Conservation (phyloP, 176 grass and related monocot species). For the Oryza meyeriana region DNA sequence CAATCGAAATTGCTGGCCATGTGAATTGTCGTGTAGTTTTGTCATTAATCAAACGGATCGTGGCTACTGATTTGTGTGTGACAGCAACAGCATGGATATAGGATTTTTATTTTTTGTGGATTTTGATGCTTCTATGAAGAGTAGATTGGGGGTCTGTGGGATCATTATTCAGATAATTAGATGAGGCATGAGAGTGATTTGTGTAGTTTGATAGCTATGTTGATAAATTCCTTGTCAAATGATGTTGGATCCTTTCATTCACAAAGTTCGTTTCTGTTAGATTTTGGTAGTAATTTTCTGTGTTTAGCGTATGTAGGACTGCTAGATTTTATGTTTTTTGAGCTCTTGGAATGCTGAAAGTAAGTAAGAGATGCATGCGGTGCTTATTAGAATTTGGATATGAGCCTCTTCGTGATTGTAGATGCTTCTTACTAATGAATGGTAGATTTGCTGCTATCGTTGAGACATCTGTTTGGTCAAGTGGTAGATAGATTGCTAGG, state of each 20-base stretch:
- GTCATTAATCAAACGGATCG: background rate
- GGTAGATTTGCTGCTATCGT: background rate
- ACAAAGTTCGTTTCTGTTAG: background rate
- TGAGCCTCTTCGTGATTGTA: background rate
- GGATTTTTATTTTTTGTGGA: background rate
- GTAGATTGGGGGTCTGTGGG: background rate
- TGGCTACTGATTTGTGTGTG: background rate
- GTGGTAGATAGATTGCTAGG: background rate
- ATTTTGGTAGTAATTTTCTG: background rate
- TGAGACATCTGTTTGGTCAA: background rate
- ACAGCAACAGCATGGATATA: background rate
- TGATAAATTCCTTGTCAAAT: background rate
- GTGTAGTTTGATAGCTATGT: background rate
- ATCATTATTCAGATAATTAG: background rate
- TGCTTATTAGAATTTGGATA: background rate
- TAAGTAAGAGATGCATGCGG: background rate
- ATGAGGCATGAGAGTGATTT: background rate
- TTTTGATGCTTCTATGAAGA: background rate
- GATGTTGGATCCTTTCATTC: background rate
- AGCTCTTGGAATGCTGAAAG: background rate
- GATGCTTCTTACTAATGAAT: background rate
- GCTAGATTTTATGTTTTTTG: background rate
- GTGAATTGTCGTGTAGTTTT: background rate
- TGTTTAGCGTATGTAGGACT: background rate
- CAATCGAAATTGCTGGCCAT: background rate